Percentiles rank a stretch among this genome's conserved stretches.
These are phyloP conservation scores for Pichia nakasei DNA, from an alignment of 805 yeast species.

Conservation along the genomic window DNA sequence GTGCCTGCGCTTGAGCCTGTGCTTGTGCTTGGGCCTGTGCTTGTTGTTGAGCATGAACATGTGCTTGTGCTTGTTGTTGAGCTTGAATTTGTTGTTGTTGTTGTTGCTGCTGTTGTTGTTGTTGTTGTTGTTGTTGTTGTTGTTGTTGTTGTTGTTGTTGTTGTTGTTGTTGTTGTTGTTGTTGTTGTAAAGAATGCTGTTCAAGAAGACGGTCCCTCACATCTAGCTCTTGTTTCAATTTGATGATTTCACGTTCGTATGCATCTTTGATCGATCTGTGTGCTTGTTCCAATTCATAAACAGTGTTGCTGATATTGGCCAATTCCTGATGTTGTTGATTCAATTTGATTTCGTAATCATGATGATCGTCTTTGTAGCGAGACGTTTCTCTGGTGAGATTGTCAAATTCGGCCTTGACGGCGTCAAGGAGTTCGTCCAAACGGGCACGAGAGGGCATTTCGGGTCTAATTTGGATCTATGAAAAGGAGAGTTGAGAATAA, in stretches of 20 bases:
- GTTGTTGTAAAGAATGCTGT: slow-evolving; percentile 32
- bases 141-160: slow-evolving; percentile 2
- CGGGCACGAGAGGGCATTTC: slow-evolving; percentile 14
- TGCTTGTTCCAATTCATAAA: slow-evolving; percentile 86
- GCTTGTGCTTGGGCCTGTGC: slow-evolving; percentile 35
- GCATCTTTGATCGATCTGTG: slow-evolving; percentile 93
- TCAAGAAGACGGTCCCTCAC: slow-evolving; percentile 57
- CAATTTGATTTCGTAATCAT: slow-evolving; percentile 83
- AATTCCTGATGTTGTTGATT: slow-evolving; percentile 89
- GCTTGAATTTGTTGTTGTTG: slow-evolving; percentile 23
- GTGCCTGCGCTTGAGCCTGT: slow-evolving; percentile 28
- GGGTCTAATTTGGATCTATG: background rate
- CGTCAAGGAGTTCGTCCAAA: slow-evolving; percentile 72
- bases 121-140: slow-evolving; percentile 19
- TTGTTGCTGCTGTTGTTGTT: slow-evolving; percentile 14
- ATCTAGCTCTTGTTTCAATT: slow-evolving; percentile 81
- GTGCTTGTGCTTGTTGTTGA: slow-evolving; percentile 10
- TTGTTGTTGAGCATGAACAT: slow-evolving; percentile 20
- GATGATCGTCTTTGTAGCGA: slow-evolving; percentile 79
- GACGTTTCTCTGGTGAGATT: slow-evolving; percentile 79
- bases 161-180: slow-evolving; percentile 21
- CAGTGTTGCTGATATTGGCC: slow-evolving; percentile 89
- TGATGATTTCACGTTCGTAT: slow-evolving; percentile 84
- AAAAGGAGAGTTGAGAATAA: too few species aligned
- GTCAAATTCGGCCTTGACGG: slow-evolving; percentile 86